Percentiles rank a stretch among this genome's conserved stretches.
Evolutionary conservation across 2,329 filamentous ascomycete species (phyloP).

Genomic region (Cucurbitaria berberidis): DNA sequence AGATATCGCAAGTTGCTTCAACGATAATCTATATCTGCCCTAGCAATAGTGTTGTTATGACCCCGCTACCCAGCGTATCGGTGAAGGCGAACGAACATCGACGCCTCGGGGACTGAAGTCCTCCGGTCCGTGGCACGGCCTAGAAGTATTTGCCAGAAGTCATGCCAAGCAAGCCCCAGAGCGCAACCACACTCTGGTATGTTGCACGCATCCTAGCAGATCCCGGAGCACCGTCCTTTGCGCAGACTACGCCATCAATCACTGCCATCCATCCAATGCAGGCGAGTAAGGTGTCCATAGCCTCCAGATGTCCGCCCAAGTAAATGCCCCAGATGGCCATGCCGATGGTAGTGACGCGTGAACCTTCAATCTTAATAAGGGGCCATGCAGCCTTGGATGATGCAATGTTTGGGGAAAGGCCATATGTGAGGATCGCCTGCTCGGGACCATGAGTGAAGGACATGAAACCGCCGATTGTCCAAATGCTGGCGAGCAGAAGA

Average conservation of each 20-base stretch:
- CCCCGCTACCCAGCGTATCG: too few relatives aligned
- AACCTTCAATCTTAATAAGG: slow-evolving; percentile 21
- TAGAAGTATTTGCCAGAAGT: slow-evolving; percentile 24
- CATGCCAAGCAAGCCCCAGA: slow-evolving; percentile 26
- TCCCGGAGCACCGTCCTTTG: slow-evolving; percentile 16
- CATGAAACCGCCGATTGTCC: slow-evolving; percentile 20
- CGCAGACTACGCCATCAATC: slow-evolving; percentile 20
- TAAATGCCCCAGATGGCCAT: slow-evolving; percentile 24
- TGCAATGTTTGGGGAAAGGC: slow-evolving; percentile 16
- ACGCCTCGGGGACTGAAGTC: too few relatives aligned
- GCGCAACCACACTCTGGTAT: slow-evolving; percentile 16
- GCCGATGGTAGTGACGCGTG: slow-evolving; percentile 23
- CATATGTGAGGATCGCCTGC: slow-evolving; percentile 16
- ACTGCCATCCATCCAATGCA: slow-evolving; percentile 24
- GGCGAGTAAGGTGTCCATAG: slow-evolving; percentile 23
- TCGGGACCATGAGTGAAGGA: slow-evolving; percentile 17
- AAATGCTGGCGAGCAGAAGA: slow-evolving; percentile 25
- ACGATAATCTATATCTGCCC: too few relatives aligned
- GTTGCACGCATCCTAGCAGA: slow-evolving; percentile 13
- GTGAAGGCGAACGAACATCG: too few relatives aligned
- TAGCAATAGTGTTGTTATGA: too few relatives aligned
- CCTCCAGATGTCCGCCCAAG: slow-evolving; percentile 23
- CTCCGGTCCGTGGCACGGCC: too few relatives aligned
- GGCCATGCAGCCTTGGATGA: slow-evolving; percentile 19
- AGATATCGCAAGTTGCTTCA: too few relatives aligned